Percentiles rank a stretch among this genome's conserved stretches.
These are phyloP conservation scores for Rhexocercosporidium sp. DNA, from an alignment of 2,329 filamentous ascomycete genomes.

Conservation along the genomic window DNA sequence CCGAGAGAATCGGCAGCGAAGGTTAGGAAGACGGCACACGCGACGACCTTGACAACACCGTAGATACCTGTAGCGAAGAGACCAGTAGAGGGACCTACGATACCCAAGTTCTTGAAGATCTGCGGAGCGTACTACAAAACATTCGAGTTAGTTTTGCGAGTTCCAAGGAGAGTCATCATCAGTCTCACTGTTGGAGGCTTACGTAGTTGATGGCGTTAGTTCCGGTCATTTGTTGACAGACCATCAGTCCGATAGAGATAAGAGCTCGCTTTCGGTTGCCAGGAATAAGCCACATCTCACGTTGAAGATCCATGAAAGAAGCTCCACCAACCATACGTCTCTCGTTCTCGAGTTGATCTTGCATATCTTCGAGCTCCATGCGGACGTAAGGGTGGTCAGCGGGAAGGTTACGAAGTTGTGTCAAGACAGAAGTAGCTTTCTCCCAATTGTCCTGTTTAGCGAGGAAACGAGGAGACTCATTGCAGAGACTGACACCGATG, in stretches of 20 bases:
- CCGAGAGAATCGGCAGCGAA: conserved; percentile 74
- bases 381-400: conserved; percentile 59
- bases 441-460: conserved; percentile 73
- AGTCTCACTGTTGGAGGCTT: neutral
- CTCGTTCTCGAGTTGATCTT: conserved; percentile 54
- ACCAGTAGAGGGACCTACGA: conserved; percentile 58
- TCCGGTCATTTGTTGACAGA: conserved; percentile 75
- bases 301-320: conserved; percentile 55
- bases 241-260: conserved; percentile 67
- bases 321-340: conserved; percentile 53
- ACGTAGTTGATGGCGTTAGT: conserved; percentile 29
- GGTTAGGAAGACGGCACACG: conserved; percentile 67
- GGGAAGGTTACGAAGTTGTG: conserved; percentile 55
- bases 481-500: conserved; percentile 65
- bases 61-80: conserved; percentile 78
- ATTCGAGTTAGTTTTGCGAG: conserved; percentile 43
- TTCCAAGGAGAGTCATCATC: neutral
- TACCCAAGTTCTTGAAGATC: conserved; percentile 70
- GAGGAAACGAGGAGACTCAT: conserved; percentile 68
- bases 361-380: conserved; percentile 55
- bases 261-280: conserved; percentile 68
- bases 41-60: conserved; percentile 71
- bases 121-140: conserved; percentile 54
- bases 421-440: conserved; percentile 60
- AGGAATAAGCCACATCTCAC: conserved; percentile 64